These are phyloP conservation scores for Fusarium vanettenii DNA, from an alignment of 2,329 filamentous ascomycete species.

Conservation along the genomic window DNA sequence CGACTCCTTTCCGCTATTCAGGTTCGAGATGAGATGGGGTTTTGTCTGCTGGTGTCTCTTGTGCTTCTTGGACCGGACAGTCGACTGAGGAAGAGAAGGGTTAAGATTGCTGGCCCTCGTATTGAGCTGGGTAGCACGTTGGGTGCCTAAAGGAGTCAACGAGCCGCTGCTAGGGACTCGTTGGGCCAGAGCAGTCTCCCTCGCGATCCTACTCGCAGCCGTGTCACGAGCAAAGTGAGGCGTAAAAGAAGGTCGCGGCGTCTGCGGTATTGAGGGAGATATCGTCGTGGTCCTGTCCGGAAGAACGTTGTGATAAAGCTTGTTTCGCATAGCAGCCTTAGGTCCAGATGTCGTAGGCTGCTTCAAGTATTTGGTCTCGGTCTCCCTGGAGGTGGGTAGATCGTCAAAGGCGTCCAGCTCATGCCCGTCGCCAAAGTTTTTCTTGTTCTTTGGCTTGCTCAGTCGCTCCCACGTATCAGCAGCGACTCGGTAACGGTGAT, in stretches of 20 bases:
- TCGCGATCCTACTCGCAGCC: conserved; percentile 72
- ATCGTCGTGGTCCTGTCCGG: conserved; percentile 66
- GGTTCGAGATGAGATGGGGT: conserved; percentile 89
- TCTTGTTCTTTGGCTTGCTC: conserved; percentile 71
- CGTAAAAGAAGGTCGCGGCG: conserved; percentile 65
- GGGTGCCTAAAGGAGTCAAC: conserved; percentile 65
- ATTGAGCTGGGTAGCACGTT: conserved; percentile 66
- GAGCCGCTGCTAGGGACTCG: conserved; percentile 66
- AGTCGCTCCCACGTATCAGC: conserved; percentile 73
- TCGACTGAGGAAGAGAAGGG: conserved; percentile 54
- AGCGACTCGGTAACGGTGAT: conserved; percentile 56
- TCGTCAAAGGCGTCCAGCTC: conserved; percentile 96
- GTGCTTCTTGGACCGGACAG: conserved; percentile 66
- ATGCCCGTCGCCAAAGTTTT: conserved; percentile 86
- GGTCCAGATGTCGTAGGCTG: conserved; percentile 78
- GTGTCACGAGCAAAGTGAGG: conserved; percentile 75
- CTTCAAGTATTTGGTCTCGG: conserved; percentile 86
- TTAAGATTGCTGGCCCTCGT: conserved; percentile 60
- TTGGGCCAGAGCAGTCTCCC: conserved; percentile 71
- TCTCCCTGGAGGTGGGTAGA: conserved; percentile 84
- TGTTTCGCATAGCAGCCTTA: conserved; percentile 70
- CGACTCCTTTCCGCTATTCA: conserved; percentile 78
- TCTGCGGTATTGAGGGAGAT: conserved; percentile 64
- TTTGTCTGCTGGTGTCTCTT: conserved; percentile 74
- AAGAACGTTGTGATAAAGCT: conserved; percentile 65